These are phyloP conservation scores for Termitomyces sp. DNA, from an alignment of 1,284 basidiomycete genomes.

Conservation along the genomic window DNA sequence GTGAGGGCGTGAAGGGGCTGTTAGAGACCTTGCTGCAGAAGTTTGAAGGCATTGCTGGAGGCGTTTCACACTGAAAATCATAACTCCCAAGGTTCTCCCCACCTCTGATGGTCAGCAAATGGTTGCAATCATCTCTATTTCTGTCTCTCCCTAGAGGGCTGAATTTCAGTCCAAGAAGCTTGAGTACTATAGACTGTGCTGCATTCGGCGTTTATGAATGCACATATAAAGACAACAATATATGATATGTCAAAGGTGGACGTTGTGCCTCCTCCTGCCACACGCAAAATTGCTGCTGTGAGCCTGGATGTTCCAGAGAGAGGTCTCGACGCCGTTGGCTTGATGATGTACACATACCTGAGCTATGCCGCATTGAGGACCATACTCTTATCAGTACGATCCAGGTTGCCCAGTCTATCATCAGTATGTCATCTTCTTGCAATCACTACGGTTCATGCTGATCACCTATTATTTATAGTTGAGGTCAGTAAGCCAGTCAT, in stretches of 20 bases:
- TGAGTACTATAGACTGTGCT: slow-evolving; percentile 1
- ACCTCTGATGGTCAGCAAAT: slow-evolving; percentile 19
- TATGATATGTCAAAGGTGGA: slow-evolving; percentile 21
- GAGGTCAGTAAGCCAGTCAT: slow-evolving; percentile 68
- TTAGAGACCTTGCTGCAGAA: slow-evolving; percentile 56
- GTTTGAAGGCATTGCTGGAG: slow-evolving; percentile 35
- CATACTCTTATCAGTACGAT: slow-evolving; percentile 56
- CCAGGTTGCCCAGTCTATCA: slow-evolving; percentile 47
- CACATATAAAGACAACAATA: slow-evolving; percentile 17
- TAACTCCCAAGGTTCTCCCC: slow-evolving; percentile 1
- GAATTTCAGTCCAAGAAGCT: slow-evolving; percentile 17
- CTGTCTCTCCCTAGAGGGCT: slow-evolving; percentile 19
- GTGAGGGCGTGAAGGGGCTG: slow-evolving; percentile 48
- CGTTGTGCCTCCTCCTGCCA: slow-evolving; percentile 2
- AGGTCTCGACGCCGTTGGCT: slow-evolving; percentile 24
- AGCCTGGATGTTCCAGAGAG: not conserved
- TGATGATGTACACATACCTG: slow-evolving; percentile 66
- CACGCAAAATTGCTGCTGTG: not conserved
- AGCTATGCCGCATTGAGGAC: slow-evolving; percentile 53
- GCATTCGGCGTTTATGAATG: slow-evolving; percentile 7
- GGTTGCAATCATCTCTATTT: slow-evolving; percentile 14
- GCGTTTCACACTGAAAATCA: slow-evolving; percentile 1
- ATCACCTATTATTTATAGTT: slow-evolving; percentile 26
- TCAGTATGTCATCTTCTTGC: slow-evolving; percentile 34
- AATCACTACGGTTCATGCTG: not conserved